Base-by-base conservation (phyloP, 2,329 filamentous ascomycete species). In the Alternaria novae-zelandiae region DNA sequence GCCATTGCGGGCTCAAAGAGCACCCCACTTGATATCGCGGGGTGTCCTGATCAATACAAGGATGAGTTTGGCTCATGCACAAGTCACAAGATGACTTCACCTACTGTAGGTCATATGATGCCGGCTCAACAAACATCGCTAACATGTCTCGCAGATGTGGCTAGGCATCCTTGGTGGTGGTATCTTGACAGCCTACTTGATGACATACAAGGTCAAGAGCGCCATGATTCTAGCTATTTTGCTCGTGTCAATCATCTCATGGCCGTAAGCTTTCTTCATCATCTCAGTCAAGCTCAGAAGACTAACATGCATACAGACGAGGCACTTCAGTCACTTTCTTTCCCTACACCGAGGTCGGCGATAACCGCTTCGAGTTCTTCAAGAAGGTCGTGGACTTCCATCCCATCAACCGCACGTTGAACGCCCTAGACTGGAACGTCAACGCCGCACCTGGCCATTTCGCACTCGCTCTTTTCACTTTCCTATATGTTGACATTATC, bases 401-500 rank as follows among this genome's bases (percentile, higher is more conserved):
- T 75, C 86, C 88, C 10, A 95, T 96, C 74, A 77, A 86, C 65
- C 85, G 87, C 44, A 91, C 87, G 2, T 85, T 96, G 11, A 87
- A 86, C 47, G 91, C 89, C 1, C 89, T 94, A 74, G 85, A 94
- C 61, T 97, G 92, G 90, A 82, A 91, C 69, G 83, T 96, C 21
- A 79, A 84, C 4, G 83, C 84, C 7, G 88, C 91, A 54, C 88
- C 90, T 11, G 87, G 87, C 5, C 90, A 96, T 71, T 96, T 96
- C 72, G 91, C 89, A 15, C 85, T 96, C 54, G 93, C 93, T 1
- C 87, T 97, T 58, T 90, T 96, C 78, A 96, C 93, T 2, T 96
- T 97, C 56, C 82, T 96, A n/a, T 96, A 96, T 72, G 93, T 96
- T 69, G 93, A 97, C 75, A 95, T 97, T 64, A 88, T 97, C 56